Base-by-base conservation (phyloP, 176 grass and related monocot genomes). In the Eleusine indica region DNA sequence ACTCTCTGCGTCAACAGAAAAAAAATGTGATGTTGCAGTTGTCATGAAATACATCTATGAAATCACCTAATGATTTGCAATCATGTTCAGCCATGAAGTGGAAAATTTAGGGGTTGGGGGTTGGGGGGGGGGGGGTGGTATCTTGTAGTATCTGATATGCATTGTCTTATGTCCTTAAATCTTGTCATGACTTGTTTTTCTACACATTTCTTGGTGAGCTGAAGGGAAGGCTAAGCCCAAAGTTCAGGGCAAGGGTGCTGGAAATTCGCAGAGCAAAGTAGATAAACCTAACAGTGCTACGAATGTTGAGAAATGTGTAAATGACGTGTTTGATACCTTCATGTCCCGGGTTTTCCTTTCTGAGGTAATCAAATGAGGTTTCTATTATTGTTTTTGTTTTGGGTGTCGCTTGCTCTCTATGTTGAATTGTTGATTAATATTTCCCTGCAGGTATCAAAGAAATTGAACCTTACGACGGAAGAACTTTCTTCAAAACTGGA, bases 231-330 rank as follows among this genome's bases (percentile, higher is more conserved):
- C 75, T 80, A 58, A 72, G 64, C 49, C 85, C 49, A 83, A 86
- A 86, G 61, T 83, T 68, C 79, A 73, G 76, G 92, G 83, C 84
- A 80, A 87, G 79, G 82, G 44, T 6, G 15, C 80, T 73, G 79
- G 72, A 43, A 91, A 84, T 70, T 57, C 42, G 21, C 77, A 92
- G 51, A 85, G 62, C 49, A 92, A 85, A 75, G 30, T 68, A 71
- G 86, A 94, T 66, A 68, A 77, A 41, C 49, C 77, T 56, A 74
- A 79, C 76, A 70, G 76, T 63, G 64, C 39, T 44, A 77, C 89
- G 19, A 61, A 85, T 89, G 62, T 92, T 25, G 83, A 92, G 10
- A 94, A 82, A 83, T 91, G 94, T 80, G 91, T 94, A 39, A 83
- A 90, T 48, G 73, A 94, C 85, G 68, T 95, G 52, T 77, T 98